Conservation (phyloP, 257 asterid species). For the Fraxinus anomala region DNA sequence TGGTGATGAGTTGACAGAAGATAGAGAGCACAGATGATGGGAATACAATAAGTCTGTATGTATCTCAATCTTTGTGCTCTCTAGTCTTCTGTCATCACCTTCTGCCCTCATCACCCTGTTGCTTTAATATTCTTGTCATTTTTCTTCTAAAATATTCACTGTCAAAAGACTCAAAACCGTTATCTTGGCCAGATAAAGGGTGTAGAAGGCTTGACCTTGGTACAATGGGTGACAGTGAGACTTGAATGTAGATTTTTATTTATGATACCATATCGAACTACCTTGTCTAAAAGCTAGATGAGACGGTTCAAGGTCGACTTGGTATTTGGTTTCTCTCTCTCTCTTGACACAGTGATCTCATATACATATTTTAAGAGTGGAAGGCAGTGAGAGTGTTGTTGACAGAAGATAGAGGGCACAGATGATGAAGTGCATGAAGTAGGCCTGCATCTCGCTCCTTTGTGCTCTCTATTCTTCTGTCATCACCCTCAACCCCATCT, state of each 20-base stretch:
- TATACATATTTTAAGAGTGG: background rate
- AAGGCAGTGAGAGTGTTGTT: slow-evolving; percentile 20
- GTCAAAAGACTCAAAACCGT: background rate
- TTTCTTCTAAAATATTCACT: background rate
- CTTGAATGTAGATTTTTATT: background rate
- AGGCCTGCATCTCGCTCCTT: slow-evolving; percentile 54
- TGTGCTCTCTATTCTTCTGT: slow-evolving; percentile 87
- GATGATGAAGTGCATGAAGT: slow-evolving; percentile 33
- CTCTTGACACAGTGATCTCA: background rate
- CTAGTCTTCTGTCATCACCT: slow-evolving; percentile 33
- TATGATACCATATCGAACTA: background rate
- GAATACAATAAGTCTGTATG: slow-evolving; percentile 19
- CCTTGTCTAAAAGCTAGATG: background rate
- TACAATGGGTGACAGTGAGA: background rate
- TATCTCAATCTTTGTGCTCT: slow-evolving; percentile 34
- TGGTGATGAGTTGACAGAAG: slow-evolving; percentile 58
- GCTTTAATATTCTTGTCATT: background rate
- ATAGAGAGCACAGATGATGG: slow-evolving; percentile 58
- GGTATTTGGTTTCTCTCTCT: background rate
- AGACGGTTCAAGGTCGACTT: background rate
- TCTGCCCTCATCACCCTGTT: slow-evolving; percentile 19
- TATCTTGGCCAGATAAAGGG: background rate
- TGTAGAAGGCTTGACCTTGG: background rate
- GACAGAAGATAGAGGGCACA: slow-evolving; percentile 41
- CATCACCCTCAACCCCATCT: slow-evolving; percentile 48